phyloP scores from a whole-genome alignment of 2,329 filamentous ascomycete species.

The Clonostachys rhizophaga region DNA sequence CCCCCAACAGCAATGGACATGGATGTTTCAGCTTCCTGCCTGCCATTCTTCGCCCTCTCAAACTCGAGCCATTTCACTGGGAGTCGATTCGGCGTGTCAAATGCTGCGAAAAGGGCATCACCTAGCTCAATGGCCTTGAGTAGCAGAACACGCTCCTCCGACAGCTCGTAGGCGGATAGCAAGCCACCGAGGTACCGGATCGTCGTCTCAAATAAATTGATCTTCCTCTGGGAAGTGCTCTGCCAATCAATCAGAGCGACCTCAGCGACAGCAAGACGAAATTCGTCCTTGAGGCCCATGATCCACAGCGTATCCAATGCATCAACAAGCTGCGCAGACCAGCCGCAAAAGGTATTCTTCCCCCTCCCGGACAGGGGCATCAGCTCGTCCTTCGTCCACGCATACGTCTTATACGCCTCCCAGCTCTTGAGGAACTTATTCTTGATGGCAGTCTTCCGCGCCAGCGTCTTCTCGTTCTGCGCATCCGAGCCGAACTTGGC shows the following conservation, averaged over 20 bases:
- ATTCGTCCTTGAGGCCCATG: constrained; percentile 53
- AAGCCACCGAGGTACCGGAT: constrained; percentile 50
- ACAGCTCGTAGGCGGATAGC: constrained; percentile 47
- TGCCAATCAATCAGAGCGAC: constrained; percentile 51
- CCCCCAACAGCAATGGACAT: constrained; percentile 46
- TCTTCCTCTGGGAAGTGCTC: constrained; percentile 33
- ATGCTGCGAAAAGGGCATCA: constrained; percentile 46
- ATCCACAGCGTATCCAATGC: constrained; percentile 55
- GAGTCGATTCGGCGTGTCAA: constrained; percentile 50
- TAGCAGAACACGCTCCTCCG: constrained; percentile 37
- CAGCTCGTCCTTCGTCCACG: constrained; percentile 54
- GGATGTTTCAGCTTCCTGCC: constrained; percentile 23
- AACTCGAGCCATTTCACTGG: constrained; percentile 43
- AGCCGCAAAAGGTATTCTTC: constrained; percentile 45
- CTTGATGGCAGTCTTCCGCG: constrained; percentile 29
- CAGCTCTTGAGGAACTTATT: constrained; percentile 38
- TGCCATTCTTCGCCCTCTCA: constrained; percentile 27
- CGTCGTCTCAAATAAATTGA: constrained; percentile 61
- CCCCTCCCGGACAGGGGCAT: constrained; percentile 40
- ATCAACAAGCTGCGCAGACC: constrained; percentile 56
- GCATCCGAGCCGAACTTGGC: constrained; percentile 17
- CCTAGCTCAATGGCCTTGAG: constrained; percentile 47
- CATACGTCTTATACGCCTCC: constrained; percentile 47
- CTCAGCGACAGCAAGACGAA: constrained; percentile 40
- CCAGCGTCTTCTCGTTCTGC: constrained; percentile 28